phyloP scores from a whole-genome alignment of 2,329 filamentous ascomycete genomes.

The Verruconis gallopava region DNA sequence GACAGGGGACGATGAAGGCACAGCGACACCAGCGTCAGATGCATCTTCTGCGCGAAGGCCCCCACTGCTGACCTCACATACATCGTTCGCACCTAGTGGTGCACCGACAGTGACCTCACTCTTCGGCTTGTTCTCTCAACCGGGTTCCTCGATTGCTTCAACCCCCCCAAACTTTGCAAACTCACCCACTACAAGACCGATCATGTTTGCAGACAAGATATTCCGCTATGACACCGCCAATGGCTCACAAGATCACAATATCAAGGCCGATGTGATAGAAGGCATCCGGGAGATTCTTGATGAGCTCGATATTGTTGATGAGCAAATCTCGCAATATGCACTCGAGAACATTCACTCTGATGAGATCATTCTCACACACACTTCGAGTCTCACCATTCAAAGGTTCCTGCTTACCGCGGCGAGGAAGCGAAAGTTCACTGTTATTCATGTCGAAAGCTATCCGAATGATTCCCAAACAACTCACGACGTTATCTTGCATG shows the following conservation, averaged over 20 bases:
- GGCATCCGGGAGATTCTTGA: constrained; percentile 94
- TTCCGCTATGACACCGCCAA: not conserved
- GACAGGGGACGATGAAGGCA: constrained; percentile 30
- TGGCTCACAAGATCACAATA: not conserved
- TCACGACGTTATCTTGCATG: constrained; percentile 47
- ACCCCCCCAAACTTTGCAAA: constrained; percentile 5
- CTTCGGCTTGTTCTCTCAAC: constrained; percentile 67
- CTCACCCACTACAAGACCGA: constrained; percentile 4
- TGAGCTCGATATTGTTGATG: constrained; percentile 83
- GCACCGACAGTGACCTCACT: constrained; percentile 54
- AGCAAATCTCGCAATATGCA: constrained; percentile 79
- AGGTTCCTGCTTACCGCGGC: constrained; percentile 82
- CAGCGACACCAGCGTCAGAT: constrained; percentile 28
- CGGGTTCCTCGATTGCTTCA: constrained; percentile 9
- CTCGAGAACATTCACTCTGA: constrained; percentile 88
- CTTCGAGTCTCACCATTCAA: constrained; percentile 75
- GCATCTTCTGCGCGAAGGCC: constrained; percentile 34
- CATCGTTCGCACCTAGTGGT: constrained; percentile 45
- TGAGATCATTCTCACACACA: constrained; percentile 83
- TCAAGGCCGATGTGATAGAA: constrained; percentile 59
- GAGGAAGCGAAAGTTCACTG: constrained; percentile 79
- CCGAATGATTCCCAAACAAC: constrained; percentile 55
- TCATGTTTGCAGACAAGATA: constrained; percentile 8
- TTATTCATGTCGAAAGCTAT: constrained; percentile 66
- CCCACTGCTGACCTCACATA: constrained; percentile 47